Evolutionary conservation across 1,284 basidiomycete species (phyloP).

Genomic region (Boletus mariae): DNA sequence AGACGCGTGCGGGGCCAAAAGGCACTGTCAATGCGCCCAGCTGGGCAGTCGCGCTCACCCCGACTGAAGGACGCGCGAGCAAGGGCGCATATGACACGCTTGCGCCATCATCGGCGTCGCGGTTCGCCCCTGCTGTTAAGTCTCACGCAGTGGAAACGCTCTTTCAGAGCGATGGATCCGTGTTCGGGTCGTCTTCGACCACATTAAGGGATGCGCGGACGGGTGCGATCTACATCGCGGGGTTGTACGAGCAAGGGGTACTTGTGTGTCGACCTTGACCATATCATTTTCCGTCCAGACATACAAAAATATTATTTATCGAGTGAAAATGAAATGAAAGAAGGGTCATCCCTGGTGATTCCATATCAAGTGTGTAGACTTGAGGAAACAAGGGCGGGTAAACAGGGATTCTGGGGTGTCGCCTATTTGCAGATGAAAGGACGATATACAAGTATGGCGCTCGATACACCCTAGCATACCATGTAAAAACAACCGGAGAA

Average conservation of each 20-base stretch:
- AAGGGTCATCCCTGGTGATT: neutral
- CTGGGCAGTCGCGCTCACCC: neutral
- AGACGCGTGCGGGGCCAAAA: slow-evolving; percentile 23
- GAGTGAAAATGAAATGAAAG: neutral
- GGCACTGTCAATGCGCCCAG: neutral
- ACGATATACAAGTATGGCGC: slow-evolving; percentile 20
- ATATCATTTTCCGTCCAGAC: neutral
- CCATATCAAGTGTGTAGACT: slow-evolving; percentile 3
- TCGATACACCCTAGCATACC: slow-evolving; percentile 22
- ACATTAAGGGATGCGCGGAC: slow-evolving; percentile 46
- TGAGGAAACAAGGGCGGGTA: neutral
- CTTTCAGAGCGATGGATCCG: slow-evolving; percentile 61
- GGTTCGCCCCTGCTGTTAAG: neutral
- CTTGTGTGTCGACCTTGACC: slow-evolving; percentile 25
- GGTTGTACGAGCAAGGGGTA: slow-evolving; percentile 55
- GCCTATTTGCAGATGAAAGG: slow-evolving; percentile 7
- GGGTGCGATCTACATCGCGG: slow-evolving; percentile 48
- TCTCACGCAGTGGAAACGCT: slow-evolving; percentile 49
- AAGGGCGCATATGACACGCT: slow-evolving; percentile 36
- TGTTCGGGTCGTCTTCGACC: slow-evolving; percentile 49
- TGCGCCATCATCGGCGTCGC: slow-evolving; percentile 43
- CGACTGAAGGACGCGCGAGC: neutral
- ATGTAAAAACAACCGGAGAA: slow-evolving; percentile 2
- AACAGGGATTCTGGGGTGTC: slow-evolving; percentile 16
- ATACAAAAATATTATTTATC: slow-evolving; percentile 11